Base-by-base conservation (phyloP, 1,284 basidiomycete species). In the Pisolithus thermaeus region DNA sequence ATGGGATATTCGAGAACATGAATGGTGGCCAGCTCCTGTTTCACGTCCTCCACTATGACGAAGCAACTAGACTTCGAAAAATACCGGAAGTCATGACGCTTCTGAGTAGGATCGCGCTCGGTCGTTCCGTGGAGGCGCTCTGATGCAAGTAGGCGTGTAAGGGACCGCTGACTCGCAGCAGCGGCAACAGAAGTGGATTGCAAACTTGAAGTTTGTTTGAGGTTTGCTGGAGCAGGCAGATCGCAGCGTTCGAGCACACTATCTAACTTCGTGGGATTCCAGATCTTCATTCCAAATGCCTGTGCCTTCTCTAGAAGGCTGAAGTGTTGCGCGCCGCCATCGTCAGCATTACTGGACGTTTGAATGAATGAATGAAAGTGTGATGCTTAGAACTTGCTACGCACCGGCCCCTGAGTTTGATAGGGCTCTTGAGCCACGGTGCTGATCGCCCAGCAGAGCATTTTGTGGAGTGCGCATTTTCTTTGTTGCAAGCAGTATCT, bases 51-150 rank as follows among this genome's bases (percentile, higher is more conserved):
- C 25, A 99, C 82, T 39, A 99, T 78, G 28, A 98, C 77, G 67
- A 92, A 97, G 65, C 79, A 85, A 51, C 79, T 83, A 45, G 80
- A 78, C 50, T 86, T 84, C 28, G 81, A 73, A 70, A 99, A 99
- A 69, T 99, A 99, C 57, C 83, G 82, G 64, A 83, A 94, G 69
- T 96, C 92, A 54, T 89, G 83, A 44, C 94, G 83, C 52, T 84
- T 89, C 49, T 95, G 90, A 11, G 81, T 84, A 1, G 92, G 85
- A 69, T 99, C 97, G 38, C 95, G 87, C 72, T 99, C 97, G 25
- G 68, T 70, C 4, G 83, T 86, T 43, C 97, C 97, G 59, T 93
- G 84, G 38, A 93, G 71, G 58, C 85, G 85, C 67, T 99, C 97
- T 28, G 90, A 86, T 57, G 91, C 84, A 42, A 99, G 80, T 37